Conservation (phyloP, 108 stramenopile genomes). For the Cyclotella sp. region DNA sequence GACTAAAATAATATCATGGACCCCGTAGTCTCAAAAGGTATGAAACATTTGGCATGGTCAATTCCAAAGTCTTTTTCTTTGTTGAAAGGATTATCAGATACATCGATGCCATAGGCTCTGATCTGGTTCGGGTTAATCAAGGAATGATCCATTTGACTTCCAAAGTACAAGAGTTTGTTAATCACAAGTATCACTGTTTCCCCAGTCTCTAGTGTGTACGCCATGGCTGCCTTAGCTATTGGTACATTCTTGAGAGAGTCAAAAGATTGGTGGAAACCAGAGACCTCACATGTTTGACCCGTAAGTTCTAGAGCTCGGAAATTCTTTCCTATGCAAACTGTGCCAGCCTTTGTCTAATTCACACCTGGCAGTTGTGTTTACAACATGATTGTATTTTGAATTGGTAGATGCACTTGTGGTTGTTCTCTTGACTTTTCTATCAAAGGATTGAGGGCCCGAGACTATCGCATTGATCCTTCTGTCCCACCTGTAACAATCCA, state of each 20-base stretch:
- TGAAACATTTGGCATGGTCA: neutral
- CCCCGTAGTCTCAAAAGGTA: constrained; percentile 1
- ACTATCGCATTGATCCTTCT: neutral
- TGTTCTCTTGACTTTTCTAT: neutral
- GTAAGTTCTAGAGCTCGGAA: too few relatives aligned
- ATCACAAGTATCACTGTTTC: too few relatives aligned
- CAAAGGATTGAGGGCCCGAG: neutral
- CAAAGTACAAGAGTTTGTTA: too few relatives aligned
- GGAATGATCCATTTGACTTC: constrained; percentile 15
- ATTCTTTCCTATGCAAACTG: too few relatives aligned
- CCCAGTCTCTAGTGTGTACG: too few relatives aligned
- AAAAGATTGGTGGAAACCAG: too few relatives aligned
- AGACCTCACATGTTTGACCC: too few relatives aligned
- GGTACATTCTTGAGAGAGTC: too few relatives aligned
- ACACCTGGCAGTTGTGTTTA: neutral
- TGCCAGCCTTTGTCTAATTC: neutral
- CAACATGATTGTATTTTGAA: neutral
- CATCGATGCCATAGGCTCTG: neutral
- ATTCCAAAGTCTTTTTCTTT: neutral
- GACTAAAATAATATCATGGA: constrained; percentile 18
- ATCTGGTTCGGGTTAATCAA: constrained; percentile 39
- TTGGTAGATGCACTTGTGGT: neutral
- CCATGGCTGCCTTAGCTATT: too few relatives aligned
- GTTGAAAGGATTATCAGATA: constrained; percentile 26
- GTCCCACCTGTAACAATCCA: neutral